Conservation (phyloP, 768 basidiomycete genomes). For the Boletus rubroflammeus region DNA sequence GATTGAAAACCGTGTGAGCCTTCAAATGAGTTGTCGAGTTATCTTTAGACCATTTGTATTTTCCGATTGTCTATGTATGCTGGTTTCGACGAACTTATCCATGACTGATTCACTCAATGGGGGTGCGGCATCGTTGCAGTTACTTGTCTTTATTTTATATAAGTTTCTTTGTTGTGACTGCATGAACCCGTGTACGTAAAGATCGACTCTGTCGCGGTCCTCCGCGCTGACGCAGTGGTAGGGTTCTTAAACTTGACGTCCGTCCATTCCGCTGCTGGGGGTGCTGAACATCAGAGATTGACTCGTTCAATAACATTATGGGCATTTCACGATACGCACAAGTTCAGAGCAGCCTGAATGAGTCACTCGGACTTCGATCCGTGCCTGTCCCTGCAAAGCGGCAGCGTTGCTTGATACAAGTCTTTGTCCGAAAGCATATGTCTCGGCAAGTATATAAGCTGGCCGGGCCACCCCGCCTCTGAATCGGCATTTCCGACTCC, state of each 20-base stretch:
- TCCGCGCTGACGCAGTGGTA: neutral
- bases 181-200: neutral
- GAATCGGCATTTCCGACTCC: neutral
- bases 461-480: neutral
- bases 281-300: neutral
- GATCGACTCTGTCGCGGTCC: neutral
- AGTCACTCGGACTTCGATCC: conserved; percentile 2
- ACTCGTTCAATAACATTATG: neutral
- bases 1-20: conserved; percentile 17
- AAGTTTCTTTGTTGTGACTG: neutral
- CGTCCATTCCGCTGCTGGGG: neutral
- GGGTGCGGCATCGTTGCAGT: neutral
- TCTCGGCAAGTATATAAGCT: conserved; percentile 1
- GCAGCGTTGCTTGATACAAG: neutral
- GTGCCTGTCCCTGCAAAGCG: neutral
- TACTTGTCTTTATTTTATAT: neutral
- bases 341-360: neutral
- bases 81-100: neutral
- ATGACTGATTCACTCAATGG: neutral
- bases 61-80: neutral
- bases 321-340: neutral
- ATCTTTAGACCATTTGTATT: neutral
- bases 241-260: neutral
- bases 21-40: neutral
- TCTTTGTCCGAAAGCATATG: conserved; percentile 8